Conservation (phyloP, 176 grass and related monocot species). For the Musa acuminata region DNA sequence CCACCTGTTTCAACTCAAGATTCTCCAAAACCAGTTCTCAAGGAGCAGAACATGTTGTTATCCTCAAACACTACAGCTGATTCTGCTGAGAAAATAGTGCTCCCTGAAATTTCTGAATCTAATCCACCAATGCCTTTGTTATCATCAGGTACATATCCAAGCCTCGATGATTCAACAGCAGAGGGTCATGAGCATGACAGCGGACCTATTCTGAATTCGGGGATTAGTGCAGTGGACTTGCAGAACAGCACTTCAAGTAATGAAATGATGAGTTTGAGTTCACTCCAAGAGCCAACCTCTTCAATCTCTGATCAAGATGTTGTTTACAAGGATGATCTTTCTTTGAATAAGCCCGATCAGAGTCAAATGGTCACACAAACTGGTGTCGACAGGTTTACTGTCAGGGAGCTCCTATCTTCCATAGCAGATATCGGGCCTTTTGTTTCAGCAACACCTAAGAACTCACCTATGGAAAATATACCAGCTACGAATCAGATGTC, state of each 20-base stretch:
- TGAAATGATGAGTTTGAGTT: slow-evolving; percentile 25
- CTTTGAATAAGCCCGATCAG: slow-evolving; percentile 21
- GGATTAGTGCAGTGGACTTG: slow-evolving; percentile 39
- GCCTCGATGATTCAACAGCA: slow-evolving; percentile 21
- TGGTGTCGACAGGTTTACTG: slow-evolving; percentile 77
- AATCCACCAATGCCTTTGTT: slow-evolving; percentile 28
- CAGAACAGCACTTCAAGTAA: slow-evolving; percentile 44
- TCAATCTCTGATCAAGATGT: slow-evolving; percentile 39
- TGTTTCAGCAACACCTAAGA: slow-evolving; percentile 31
- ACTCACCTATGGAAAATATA: slow-evolving; percentile 19
- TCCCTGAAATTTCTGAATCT: slow-evolving; percentile 40
- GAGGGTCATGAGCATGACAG: slow-evolving; percentile 27
- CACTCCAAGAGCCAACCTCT: slow-evolving; percentile 37
- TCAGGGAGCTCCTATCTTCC: slow-evolving; percentile 77
- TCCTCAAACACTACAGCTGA: neutral
- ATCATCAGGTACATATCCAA: slow-evolving; percentile 26
- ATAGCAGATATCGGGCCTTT: slow-evolving; percentile 39
- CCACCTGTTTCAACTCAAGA: slow-evolving; percentile 8
- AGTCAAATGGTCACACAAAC: slow-evolving; percentile 20
- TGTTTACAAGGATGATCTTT: slow-evolving; percentile 54
- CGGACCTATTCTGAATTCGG: slow-evolving; percentile 28
- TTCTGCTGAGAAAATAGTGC: slow-evolving; percentile 27
- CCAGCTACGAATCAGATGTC: slow-evolving; percentile 24
- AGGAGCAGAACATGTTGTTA: too few relatives aligned
- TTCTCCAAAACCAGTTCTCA: too few relatives aligned